Evolutionary conservation across 2,329 filamentous ascomycete species (phyloP).

Genomic region (Fusarium protoensiforme): DNA sequence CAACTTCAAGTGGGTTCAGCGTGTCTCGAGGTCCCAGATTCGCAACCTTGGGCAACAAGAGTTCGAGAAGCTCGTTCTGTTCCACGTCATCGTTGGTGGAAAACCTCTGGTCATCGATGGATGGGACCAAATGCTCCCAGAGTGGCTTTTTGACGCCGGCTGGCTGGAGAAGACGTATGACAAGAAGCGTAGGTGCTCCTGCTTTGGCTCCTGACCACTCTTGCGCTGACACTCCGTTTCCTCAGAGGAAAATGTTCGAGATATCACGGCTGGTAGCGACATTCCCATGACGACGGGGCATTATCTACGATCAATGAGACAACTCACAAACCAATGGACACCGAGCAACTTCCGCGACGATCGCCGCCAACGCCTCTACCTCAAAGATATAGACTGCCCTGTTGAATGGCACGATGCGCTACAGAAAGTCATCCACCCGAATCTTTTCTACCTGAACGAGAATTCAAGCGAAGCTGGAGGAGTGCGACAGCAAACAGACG

Average conservation of each 20-base stretch:
- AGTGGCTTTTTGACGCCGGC: constrained; percentile 78
- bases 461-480: constrained; percentile 62
- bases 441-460: constrained; percentile 91
- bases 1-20: constrained; percentile 88
- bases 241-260: constrained; percentile 84
- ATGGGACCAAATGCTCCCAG: constrained; percentile 81
- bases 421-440: constrained; percentile 79
- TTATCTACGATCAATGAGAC: constrained; percentile 88
- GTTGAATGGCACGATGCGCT: constrained; percentile 85
- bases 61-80: constrained; percentile 86
- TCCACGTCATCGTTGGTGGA: constrained; percentile 86
- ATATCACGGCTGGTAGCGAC: constrained; percentile 77
- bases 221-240: constrained; percentile 31
- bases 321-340: constrained; percentile 85
- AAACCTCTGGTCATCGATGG: constrained; percentile 92
- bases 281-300: constrained; percentile 89
- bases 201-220: neutral
- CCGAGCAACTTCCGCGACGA: constrained; percentile 81
- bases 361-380: constrained; percentile 85
- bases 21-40: constrained; percentile 83
- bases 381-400: constrained; percentile 98
- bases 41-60: constrained; percentile 78
- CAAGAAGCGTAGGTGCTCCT: constrained; percentile 73
- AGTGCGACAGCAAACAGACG: constrained; percentile 50
- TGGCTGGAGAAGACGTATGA: constrained; percentile 86